Base-by-base conservation (phyloP, 257 asterid species). In the Lycium ferocissimum region DNA sequence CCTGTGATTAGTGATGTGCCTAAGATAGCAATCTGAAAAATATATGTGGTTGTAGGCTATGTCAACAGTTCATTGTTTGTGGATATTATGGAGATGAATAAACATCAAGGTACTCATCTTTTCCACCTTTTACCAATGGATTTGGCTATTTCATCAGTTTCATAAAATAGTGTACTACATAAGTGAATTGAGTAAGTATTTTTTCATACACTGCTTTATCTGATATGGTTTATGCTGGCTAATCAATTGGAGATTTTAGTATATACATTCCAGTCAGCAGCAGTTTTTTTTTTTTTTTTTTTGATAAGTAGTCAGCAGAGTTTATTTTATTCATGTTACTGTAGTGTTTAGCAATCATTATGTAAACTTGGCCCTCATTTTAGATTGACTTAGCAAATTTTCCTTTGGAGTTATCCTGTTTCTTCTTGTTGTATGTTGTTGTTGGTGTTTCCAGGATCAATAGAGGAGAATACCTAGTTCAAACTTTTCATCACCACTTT, bases 11-110 rank as follows among this genome's bases (percentile, higher is more conserved):
- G 85, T 80, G 56, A 76, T 76, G 47, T 76, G 78, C 85, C 80
- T 82, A 51, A 67, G 56, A 38, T 71, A 65, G 67, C 72, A 85
- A 89, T 84, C 92, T 91, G 82, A 91, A 79, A 73, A 56, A 47
- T 89, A 78, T 66, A 79, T 87, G 40, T 83, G 63, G 56, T 86
- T 91, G 87, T 97, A 97, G 99, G 99, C 81, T 86, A 89, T 40
- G 84, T 94, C 89, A 95, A 97, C 89, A 92, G 92, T 87, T 93
- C 98, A 45, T 69, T 86, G 94, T 93, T 97, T 81, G 65, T 80
- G 56, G 97, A 94, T 87, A 90, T 97, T n/a, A 89, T 97, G 97
- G 98, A 93, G 92, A 90, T 93, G 89, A 95, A 97, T 89, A 97
- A 95, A 88, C 76, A 89, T 91, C 94, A 92, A 70, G 98, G 99